Evolutionary conservation across 805 yeast species (phyloP).

Genomic region (Gaillardinia entomophila): DNA sequence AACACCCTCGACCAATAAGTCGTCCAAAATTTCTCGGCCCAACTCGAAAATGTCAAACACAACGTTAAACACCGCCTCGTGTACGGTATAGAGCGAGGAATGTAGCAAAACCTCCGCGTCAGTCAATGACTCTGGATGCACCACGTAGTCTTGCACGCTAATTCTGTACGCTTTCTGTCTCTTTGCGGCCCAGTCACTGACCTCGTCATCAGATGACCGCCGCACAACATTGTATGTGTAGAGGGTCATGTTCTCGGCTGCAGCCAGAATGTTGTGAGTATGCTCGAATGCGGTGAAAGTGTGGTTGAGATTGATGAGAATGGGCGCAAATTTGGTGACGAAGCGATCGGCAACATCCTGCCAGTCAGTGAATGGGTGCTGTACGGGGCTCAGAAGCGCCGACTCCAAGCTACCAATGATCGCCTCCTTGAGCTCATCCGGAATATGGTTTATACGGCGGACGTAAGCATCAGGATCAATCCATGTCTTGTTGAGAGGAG

Average conservation of each 20-base stretch:
- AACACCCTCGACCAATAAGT: background rate
- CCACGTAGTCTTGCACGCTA: constrained; percentile 44
- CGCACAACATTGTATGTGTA: constrained; percentile 41
- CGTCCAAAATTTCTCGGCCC: constrained; percentile 18
- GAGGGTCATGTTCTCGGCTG: constrained; percentile 29
- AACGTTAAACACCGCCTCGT: constrained; percentile 25
- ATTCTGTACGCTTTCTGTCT: constrained; percentile 18
- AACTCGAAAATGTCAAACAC: constrained; percentile 31
- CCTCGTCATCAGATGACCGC: constrained; percentile 30
- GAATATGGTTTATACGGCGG: constrained; percentile 32
- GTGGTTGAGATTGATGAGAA: constrained; percentile 34
- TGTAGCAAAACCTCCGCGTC: constrained; percentile 42
- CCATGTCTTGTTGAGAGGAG: constrained; percentile 48
- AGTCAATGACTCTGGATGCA: constrained; percentile 35
- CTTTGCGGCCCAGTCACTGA: constrained; percentile 5
- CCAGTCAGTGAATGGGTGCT: no score
- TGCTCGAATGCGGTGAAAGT: constrained; percentile 18
- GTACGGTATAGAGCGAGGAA: constrained; percentile 41
- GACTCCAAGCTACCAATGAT: constrained; percentile 32
- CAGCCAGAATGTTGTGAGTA: constrained; percentile 1
- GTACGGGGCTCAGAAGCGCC: no score
- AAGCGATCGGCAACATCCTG: constrained; percentile 43
- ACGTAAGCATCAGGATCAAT: constrained; percentile 44
- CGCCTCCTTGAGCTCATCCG: constrained; percentile 25
- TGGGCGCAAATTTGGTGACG: constrained; percentile 48